phyloP scores from a whole-genome alignment of 805 yeast species.

The Wickerhamomyces chambardii region DNA sequence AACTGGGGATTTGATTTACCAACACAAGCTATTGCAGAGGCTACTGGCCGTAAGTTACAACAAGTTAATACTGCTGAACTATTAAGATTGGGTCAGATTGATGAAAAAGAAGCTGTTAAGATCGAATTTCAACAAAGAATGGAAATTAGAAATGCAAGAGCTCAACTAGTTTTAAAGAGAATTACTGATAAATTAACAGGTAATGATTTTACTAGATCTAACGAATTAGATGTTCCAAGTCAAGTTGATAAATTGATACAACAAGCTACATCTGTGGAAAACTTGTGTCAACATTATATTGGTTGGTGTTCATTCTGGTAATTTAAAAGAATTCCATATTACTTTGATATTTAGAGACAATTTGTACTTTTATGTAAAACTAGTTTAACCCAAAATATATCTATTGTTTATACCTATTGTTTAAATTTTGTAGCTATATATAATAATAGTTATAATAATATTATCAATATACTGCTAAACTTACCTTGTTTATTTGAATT shows the following conservation, averaged over 20 bases:
- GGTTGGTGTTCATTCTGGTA: conserved; percentile 99
- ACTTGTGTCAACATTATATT: conserved; percentile 90
- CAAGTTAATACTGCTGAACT: conserved; percentile 63
- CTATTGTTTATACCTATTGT: no score
- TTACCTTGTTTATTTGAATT: no score
- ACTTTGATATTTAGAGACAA: no score
- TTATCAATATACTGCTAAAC: no score
- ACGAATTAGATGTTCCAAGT: conserved; percentile 69
- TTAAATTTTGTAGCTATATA: no score
- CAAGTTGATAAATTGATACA: conserved; percentile 93
- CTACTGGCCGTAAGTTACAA: conserved; percentile 62
- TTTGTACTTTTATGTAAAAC: no score
- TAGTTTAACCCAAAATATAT: no score
- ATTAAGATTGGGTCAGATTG: conserved; percentile 63
- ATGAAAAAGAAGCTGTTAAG: conserved; percentile 65
- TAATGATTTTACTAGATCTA: conserved; percentile 72
- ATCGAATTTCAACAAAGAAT: conserved; percentile 61
- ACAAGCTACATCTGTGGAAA: conserved; percentile 95
- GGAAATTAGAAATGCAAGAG: conserved; percentile 80
- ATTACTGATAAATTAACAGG: conserved; percentile 92
- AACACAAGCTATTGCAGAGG: conserved; percentile 63
- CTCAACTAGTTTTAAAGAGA: conserved; percentile 79
- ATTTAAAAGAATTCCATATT: conserved; percentile 3
- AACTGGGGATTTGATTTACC: conserved; percentile 99
- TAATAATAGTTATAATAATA: no score